Base-by-base conservation (phyloP, 192 early-diverging fungal species). In the Geranomyces variabilis region DNA sequence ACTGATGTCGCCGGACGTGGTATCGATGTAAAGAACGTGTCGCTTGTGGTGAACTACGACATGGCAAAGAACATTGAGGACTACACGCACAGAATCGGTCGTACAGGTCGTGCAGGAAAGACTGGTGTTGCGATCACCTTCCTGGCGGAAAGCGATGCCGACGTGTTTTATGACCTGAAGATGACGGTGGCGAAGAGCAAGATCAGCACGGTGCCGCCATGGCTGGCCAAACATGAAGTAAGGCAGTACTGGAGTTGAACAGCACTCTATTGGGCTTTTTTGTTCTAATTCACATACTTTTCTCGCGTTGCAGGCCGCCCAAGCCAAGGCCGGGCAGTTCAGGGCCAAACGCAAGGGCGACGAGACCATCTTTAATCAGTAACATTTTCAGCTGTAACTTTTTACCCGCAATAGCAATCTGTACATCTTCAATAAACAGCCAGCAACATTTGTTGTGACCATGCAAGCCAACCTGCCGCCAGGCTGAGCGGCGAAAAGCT, bases 1-100 rank as follows among this genome's bases (percentile, higher is more conserved):
- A 99, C 96, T 0, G 96, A 99, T 82, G 97, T 99, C 21, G 97
- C 96, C 43, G 95, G 95, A 43, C 94, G 97, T 79, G 97, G 97
- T 86, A 96, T 99, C 75, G 97, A 99, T 82, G 88, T 99, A 70
- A 95, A 97, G 74, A 91, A 99, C 73, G 95, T 99, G 21, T 94
- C 93, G 4, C 77, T 98, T 56, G 97, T 99, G 5, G 77, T 99
- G 49, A 99, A 99, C 78, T 98, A 89, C 78, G 94, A 98, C 69
- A 99, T 99, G 96, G 91, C 95, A 47, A 97, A 96, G 79, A 93
- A 90, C 66, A 96, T 99, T 80, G 95, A 98, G 88, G 92, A 93
- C 68, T 99, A 99, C 75, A 99, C 95, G 31, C 97, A 99, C 85
- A 87, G 97, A 66, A 98, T 98, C 74, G 97, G 97, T 69, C 90